Evolutionary conservation across 2,329 filamentous ascomycete species (phyloP), one percentile per base, ranked within the genome.

Genomic region (Fusarium camptoceras): DNA sequence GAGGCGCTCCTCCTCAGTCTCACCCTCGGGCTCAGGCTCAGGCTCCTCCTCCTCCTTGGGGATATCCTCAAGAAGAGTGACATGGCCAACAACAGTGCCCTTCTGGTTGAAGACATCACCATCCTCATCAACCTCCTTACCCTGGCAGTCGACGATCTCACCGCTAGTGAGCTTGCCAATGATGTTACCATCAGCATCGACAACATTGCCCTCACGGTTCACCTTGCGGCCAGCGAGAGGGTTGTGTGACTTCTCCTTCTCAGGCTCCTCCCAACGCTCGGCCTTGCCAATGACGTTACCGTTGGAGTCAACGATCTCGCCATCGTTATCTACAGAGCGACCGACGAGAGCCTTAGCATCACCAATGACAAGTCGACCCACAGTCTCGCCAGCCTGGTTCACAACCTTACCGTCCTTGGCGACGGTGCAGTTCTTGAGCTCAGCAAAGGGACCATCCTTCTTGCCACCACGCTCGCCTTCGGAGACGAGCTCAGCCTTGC

Each of bases 271-370:
- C 86, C 86, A 89, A 22, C 87, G 83, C 77, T 89, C 87, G 1
- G 87, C 87, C 65, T 86, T 85, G 28, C 86, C 87, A 4, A 89
- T 77, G 2, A 81, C 76, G 67, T 89, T 89, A 31, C 87, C 87
- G 76, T 93, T 94, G 78, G 89, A 90, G 83, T 96, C 93, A 59
- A 92, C 84, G 31, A 97, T 89, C 60, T 96, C 93, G 39, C 93
- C 93, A 68, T 97, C 93, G 66, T 93, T 90, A 60, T 96, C 93
- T 20, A 96, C 93, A 11, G 84, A 75, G 48, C 92, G 91, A 18
- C 93, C 93, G 39, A 90, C 88, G 2, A 97, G 86, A 54, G 85
- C 83, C 85, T 93, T 94, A 37, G 86, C 78, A 57, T 97, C 91
- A 5, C 93, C 93, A 48, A 89, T 87, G 6, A 87, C 83, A 41